Base-by-base conservation (phyloP, 108 stramenopile species). In the Skeletonema costatum region DNA sequence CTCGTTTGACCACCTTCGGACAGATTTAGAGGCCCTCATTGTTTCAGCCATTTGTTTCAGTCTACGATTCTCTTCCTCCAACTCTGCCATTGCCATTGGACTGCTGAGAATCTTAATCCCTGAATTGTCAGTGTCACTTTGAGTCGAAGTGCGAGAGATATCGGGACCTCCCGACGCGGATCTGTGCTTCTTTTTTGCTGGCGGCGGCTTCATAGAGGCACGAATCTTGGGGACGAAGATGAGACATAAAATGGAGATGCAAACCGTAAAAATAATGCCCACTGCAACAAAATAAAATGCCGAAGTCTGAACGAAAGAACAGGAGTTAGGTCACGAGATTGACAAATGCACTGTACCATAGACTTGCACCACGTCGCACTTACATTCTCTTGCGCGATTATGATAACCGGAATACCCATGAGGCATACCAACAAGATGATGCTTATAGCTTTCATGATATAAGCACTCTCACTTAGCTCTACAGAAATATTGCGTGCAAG, bases 401-500 rank as follows among this genome's bases (percentile, higher is more conserved):
- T 67, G 6, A 66, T 35, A 21, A 78, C 64, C 8, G 77, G 77
- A 13, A 78, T 64, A 0, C 72, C 77, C 32, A 78, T 48, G 17
- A 65, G 36, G 17, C 17, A 53, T n/a, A 73, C 77, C 42, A 75
- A 70, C 12, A 74, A 36, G 42, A 70, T 60, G 36, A 42, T 16
- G 14, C 68, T 17, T 68, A 87, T 48, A 3, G 60, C 58, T 14
- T 30, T 38, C 39, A 69, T 59, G 32, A 83, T 83, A 25, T 78
- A 83, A 4, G 8, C 30, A 35, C 66, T 74, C 46, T 83, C 82
- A 36, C 36, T 63, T 13, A 83, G 51, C 70, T 83, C 82, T 6
- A 51, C 53, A 44, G 61, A 53, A 21, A 82, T 82, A 42, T 75
- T 64, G 14, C 85, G 74, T 25, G 86, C 85, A 50, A 69, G 64